These are phyloP conservation scores for Diplodia sapinea DNA, from an alignment of 2,329 filamentous ascomycete species.

Conservation along the genomic window DNA sequence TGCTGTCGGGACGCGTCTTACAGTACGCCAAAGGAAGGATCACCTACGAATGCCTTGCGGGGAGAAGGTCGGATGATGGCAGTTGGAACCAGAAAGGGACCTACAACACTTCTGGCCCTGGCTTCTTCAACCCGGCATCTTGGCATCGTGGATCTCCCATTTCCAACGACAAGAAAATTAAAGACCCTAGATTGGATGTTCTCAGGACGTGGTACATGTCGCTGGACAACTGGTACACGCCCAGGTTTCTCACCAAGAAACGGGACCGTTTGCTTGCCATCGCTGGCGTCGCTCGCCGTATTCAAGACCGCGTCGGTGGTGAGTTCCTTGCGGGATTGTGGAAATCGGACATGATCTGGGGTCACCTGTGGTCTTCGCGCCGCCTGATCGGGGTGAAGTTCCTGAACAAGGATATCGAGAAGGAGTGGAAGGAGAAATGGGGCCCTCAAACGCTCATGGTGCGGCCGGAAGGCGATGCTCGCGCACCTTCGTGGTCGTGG, in stretches of 20 bases:
- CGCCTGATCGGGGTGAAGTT: not conserved
- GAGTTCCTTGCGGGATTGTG: not conserved
- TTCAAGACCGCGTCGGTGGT: not conserved
- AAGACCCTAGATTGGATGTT: not conserved
- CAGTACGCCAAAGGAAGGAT: not conserved
- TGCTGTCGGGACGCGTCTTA: not conserved
- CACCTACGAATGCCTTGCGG: not conserved
- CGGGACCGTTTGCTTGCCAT: not conserved
- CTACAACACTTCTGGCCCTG: not conserved
- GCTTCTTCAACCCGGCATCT: not conserved
- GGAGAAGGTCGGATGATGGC: not conserved
- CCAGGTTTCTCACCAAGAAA: not conserved
- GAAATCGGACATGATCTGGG: not conserved
- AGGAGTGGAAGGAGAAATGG: not conserved
- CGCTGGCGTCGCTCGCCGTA: not conserved
- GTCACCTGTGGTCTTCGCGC: not conserved
- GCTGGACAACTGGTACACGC: not conserved
- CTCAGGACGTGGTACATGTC: not conserved
- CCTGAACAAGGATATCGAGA: not conserved
- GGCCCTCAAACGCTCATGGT: not conserved
- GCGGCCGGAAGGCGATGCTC: not conserved
- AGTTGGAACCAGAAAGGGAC: not conserved
- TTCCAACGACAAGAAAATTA: not conserved
- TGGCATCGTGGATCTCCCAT: not conserved
- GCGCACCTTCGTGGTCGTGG: not conserved